Percentiles rank a stretch among this genome's conserved stretches.
Conservation (phyloP, 495 filamentous ascomycete genomes). For the Hypoxylon subgilvum region DNA sequence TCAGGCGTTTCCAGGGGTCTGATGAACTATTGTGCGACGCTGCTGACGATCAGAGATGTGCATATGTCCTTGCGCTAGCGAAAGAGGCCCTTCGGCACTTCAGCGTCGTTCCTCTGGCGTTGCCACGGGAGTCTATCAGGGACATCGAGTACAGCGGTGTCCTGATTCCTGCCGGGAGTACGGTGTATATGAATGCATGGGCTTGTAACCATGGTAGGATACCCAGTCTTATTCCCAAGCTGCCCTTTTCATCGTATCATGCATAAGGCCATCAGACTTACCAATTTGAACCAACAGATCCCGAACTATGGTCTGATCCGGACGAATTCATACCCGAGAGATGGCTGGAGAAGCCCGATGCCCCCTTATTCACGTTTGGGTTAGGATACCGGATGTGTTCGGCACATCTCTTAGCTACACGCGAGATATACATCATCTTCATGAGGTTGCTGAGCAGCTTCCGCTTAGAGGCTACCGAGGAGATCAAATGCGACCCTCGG, state of each 20-base stretch:
- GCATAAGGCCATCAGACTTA: neutral
- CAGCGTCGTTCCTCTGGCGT: slow-evolving; percentile 64
- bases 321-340: slow-evolving; percentile 65
- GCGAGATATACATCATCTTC: slow-evolving; percentile 70
- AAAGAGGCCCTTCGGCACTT: slow-evolving; percentile 66
- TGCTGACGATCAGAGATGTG: slow-evolving; percentile 66
- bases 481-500: slow-evolving; percentile 61
- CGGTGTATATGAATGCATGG: slow-evolving; percentile 70
- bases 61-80: slow-evolving; percentile 64
- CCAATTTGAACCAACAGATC: slow-evolving; percentile 46
- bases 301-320: slow-evolving; percentile 64
- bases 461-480: slow-evolving; percentile 56
- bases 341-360: slow-evolving; percentile 67
- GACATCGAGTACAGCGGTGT: slow-evolving; percentile 64
- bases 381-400: slow-evolving; percentile 72
- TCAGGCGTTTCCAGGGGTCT: slow-evolving; percentile 58
- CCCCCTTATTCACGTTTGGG: slow-evolving; percentile 66
- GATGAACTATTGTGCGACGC: slow-evolving; percentile 63
- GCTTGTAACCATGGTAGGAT: slow-evolving; percentile 64
- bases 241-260: slow-evolving; percentile 14
- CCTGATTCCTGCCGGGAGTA: slow-evolving; percentile 63
- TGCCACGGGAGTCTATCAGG: slow-evolving; percentile 65
- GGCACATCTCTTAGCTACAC: slow-evolving; percentile 66
- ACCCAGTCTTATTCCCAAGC: slow-evolving; percentile 9
- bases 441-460: slow-evolving; percentile 66